Base-by-base conservation (phyloP, 2,329 filamentous ascomycete genomes). In the Cladophialophora exuberans region DNA sequence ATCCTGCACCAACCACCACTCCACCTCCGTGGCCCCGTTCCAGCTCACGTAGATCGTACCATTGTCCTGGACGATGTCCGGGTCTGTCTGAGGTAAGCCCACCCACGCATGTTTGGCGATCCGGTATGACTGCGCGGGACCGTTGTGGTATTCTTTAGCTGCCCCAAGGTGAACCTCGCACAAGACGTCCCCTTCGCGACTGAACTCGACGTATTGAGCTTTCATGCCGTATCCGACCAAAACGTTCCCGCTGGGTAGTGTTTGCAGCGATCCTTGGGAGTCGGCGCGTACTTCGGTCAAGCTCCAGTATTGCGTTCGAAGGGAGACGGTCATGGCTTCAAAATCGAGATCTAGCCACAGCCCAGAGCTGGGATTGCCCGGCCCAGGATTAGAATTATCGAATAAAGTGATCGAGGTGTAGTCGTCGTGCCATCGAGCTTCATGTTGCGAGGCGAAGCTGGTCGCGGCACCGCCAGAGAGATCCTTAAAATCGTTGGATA, bases 371-470 rank as follows among this genome's bases (percentile, higher is more conserved):
- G 74, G 26, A 69, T 75, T 2, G 70, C 72, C 6, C 49, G 44
- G 6, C 35, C n/a, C 4, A 38, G 53, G 13, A 30, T 65, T 65
- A 1, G 63, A 66, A 36, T 75, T 75, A 58, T 75, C 71, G 56
- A 75, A 73, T 2, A 76, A 60, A 0, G 71, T 72, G 3, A 61
- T 65, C n/a, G n/a, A n/a, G 10, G 62, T 60, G 10, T 66, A 70
- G 10, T 53, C 33, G 18, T 60, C 42, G 6, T 53, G 64, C 51
- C 69, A 81, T 18, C 77, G 73, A 0, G 78, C 79, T 55, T 82
- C 73, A 60, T 82, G 79, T 60, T 83, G 80, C 71, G 72, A 79
- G 48, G 66, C 69, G 63, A 82, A 78, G 52, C 75, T 71, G 10
- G 73, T 78, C 4, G 76, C 77, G n/a, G 64, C 60, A 7, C 73